phyloP scores from a whole-genome alignment of 805 yeast genomes.

The Monosporozyma aerobia region DNA sequence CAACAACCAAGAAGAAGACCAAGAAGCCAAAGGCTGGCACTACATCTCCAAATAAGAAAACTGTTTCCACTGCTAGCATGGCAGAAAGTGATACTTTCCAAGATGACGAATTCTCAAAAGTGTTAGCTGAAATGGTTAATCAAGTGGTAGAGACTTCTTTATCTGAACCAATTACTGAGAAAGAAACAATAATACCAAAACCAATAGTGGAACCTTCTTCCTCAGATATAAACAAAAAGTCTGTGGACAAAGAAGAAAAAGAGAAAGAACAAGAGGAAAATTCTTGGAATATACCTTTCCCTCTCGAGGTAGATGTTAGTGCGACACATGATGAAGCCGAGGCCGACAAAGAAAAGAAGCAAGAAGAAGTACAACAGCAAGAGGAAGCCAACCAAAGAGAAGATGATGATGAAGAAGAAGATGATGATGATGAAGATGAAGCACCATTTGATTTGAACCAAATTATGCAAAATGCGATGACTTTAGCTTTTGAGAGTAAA shows the following conservation, averaged over 20 bases:
- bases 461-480: slow-evolving; percentile 68
- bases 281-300: background rate
- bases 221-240: background rate
- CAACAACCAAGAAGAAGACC: slow-evolving; percentile 14
- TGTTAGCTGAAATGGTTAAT: slow-evolving; percentile 47
- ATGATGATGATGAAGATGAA: slow-evolving; percentile 14
- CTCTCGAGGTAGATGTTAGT: background rate
- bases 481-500: slow-evolving; percentile 54
- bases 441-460: slow-evolving; percentile 58
- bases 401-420: background rate
- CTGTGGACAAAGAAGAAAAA: background rate
- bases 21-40: background rate
- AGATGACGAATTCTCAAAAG: slow-evolving; percentile 39
- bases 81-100: slow-evolving; percentile 2
- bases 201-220: background rate
- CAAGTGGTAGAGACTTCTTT: slow-evolving; percentile 40
- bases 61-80: background rate
- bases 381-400: background rate
- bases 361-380: background rate
- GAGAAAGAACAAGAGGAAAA: background rate
- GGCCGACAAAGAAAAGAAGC: background rate
- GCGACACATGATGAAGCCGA: background rate
- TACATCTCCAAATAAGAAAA: background rate
- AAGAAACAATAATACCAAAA: background rate
- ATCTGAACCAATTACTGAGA: background rate